Conservation (phyloP, 306 rosid species). For the Medicago ruthenica region DNA sequence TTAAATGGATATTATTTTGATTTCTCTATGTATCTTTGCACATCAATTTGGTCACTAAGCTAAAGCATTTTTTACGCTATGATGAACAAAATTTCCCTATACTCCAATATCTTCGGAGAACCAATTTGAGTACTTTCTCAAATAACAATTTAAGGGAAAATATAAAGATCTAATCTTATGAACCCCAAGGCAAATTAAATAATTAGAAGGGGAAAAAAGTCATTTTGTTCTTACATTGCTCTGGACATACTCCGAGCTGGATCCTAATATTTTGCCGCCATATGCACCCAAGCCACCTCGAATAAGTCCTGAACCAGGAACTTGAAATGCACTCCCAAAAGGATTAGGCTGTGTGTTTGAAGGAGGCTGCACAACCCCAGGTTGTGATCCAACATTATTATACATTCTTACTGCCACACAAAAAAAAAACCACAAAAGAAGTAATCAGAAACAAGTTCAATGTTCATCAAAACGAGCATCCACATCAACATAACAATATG, state of each 20-base stretch:
- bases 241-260: conserved; percentile 96
- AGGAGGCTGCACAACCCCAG: conserved; percentile 59
- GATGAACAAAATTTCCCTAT: neutral
- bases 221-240: conserved; percentile 92
- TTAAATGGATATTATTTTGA: neutral
- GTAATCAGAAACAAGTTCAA: conserved; percentile 18
- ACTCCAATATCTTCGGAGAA: neutral
- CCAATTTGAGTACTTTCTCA: conserved; percentile 1
- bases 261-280: conserved; percentile 91
- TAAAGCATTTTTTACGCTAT: neutral
- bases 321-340: conserved; percentile 87
- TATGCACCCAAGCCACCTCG: conserved; percentile 96
- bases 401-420: conserved; percentile 62
- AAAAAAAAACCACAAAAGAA: neutral
- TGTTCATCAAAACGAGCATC: conserved; percentile 1
- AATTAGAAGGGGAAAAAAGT: neutral
- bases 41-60: conserved; percentile 7
- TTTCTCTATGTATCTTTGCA: neutral
- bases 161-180: neutral
- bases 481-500: neutral
- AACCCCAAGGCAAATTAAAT: conserved; percentile 18
- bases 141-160: conserved; percentile 14
- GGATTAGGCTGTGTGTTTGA: conserved; percentile 75
- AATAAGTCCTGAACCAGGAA: conserved; percentile 93
- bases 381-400: conserved; percentile 69